Percentiles rank a stretch among this genome's conserved stretches.
phyloP scores from a whole-genome alignment of 805 yeast species.

The Ogataea minuta region DNA sequence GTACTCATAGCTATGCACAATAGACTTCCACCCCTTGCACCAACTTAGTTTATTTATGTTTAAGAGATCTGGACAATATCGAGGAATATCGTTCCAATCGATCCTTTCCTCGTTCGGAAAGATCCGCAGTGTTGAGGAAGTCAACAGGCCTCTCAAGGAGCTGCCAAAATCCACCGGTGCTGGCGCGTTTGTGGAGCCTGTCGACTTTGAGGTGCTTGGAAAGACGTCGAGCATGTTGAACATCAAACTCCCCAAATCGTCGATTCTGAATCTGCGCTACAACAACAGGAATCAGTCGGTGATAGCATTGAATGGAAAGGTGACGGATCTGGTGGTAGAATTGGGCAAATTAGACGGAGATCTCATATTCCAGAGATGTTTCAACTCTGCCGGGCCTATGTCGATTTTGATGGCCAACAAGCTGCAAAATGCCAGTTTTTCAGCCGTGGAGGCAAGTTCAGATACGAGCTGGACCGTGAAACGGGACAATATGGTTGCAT shows the following conservation, averaged over 20 bases:
- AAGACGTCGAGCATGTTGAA: constrained; percentile 38
- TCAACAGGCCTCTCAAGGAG: constrained; percentile 23
- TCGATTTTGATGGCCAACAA: constrained; percentile 37
- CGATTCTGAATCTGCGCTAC: constrained; percentile 36
- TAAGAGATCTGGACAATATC: constrained; percentile 5
- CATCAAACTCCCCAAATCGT: constrained; percentile 43
- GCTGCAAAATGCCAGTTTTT: constrained; percentile 34
- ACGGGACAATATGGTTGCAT: constrained; percentile 41
- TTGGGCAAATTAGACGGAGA: constrained; percentile 23
- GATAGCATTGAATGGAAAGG: constrained; percentile 45
- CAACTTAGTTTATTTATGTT: constrained; percentile 7
- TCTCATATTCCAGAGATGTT: constrained; percentile 36
- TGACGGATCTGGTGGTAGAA: constrained; percentile 31
- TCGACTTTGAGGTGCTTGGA: constrained; percentile 43
- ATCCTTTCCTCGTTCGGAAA: constrained; percentile 14
- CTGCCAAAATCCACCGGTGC: constrained; percentile 41
- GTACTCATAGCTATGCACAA: too few species aligned
- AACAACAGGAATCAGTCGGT: constrained; percentile 39
- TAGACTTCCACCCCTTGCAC: constrained; percentile 1
- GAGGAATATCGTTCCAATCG: constrained; percentile 21
- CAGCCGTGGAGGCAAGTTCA: constrained; percentile 32
- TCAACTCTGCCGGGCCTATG: constrained; percentile 30
- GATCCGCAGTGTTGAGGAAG: constrained; percentile 5
- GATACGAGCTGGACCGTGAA: constrained; percentile 38
- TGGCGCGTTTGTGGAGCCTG: constrained; percentile 47